A percentile compares a stretch with the other conserved stretches of the same genome.
Conservation (phyloP, 768 basidiomycete genomes). For the Mycena olivaceomarginata region DNA sequence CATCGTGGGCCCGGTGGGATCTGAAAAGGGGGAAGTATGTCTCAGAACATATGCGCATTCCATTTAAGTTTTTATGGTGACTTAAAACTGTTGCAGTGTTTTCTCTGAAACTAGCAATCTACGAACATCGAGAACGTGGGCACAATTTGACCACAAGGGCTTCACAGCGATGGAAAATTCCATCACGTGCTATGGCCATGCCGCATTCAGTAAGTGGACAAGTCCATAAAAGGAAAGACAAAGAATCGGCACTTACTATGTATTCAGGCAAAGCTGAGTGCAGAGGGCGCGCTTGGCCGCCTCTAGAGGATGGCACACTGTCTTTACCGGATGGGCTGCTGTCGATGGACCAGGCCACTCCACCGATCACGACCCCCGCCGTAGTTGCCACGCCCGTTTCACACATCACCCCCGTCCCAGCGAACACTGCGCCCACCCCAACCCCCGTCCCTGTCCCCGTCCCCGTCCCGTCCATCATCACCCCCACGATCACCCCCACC, state of each 20-base stretch:
- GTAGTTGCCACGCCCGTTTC: too few relatives aligned
- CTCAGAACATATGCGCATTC: constrained; percentile 4
- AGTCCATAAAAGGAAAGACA: too few relatives aligned
- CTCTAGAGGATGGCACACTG: not conserved
- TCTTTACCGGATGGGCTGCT: not conserved
- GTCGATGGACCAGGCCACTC: not conserved
- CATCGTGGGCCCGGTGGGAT: not conserved
- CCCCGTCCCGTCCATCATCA: not conserved
- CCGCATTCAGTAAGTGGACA: not conserved
- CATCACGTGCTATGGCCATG: constrained; percentile 2
- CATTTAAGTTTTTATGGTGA: not conserved
- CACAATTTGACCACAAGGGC: not conserved
- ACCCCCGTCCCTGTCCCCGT: too few relatives aligned
- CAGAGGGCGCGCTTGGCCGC: constrained; percentile 6
- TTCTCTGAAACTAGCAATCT: not conserved
- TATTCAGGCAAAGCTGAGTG: not conserved
- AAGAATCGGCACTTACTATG: not conserved
- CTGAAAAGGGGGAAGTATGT: not conserved
- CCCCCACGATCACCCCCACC: not conserved
- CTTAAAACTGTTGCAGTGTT: not conserved
- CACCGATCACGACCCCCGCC: not conserved
- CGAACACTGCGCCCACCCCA: too few relatives aligned
- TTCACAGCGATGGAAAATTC: constrained; percentile 17
- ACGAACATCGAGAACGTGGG: not conserved
- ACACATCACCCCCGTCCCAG: too few relatives aligned